Evolutionary conservation across 306 rosid genomes (phyloP).

Genomic region (Morella rubra): DNA sequence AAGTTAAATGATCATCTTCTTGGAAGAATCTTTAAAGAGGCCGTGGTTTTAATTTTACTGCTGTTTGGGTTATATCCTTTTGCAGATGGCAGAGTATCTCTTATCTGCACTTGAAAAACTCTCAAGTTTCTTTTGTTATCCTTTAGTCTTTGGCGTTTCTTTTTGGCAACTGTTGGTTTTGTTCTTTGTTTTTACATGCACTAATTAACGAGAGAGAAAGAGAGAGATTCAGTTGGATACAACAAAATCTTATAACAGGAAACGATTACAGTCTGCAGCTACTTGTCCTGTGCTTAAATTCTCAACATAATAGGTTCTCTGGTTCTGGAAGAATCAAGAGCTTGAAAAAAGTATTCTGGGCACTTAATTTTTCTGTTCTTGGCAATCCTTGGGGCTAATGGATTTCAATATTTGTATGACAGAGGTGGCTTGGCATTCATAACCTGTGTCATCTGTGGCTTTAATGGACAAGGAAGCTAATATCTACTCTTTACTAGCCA

Average conservation of each 20-base stretch:
- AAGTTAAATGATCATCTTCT: constrained; percentile 3
- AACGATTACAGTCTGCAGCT: neutral
- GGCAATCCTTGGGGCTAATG: no score
- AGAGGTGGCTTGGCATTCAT: neutral
- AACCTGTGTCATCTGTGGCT: neutral
- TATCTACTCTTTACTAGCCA: neutral
- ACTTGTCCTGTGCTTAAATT: no score
- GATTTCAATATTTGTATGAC: constrained; percentile 19
- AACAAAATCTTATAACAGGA: neutral
- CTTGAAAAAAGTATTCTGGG: no score
- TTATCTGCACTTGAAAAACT: neutral
- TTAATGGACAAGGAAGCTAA: neutral
- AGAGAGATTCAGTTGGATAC: neutral
- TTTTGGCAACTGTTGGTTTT: neutral
- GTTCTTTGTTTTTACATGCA: neutral
- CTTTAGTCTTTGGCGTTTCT: no score
- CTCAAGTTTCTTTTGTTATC: neutral
- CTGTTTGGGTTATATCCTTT: neutral
- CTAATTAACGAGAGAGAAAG: neutral
- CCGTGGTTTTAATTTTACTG: constrained; percentile 25
- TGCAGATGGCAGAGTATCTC: constrained; percentile 13
- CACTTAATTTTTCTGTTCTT: no score
- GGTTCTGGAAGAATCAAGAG: no score
- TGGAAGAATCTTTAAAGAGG: constrained; percentile 35
- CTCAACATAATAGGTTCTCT: no score